Base-by-base conservation (phyloP, 1,284 basidiomycete genomes). In the Austropuccinia psidii region DNA sequence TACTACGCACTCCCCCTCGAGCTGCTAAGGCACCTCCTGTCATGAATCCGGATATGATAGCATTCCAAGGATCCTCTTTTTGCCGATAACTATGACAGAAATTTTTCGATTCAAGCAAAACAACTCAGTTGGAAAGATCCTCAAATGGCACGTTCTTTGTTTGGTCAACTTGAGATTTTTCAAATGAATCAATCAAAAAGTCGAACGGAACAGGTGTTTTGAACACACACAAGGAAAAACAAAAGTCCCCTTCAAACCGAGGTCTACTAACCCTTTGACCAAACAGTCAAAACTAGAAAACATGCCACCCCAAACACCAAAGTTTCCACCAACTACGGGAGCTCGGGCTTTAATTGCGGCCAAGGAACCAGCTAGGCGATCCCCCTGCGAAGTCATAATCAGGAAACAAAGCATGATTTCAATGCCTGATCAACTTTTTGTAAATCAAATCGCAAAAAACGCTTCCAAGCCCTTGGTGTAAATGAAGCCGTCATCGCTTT, bases 51-150 rank as follows among this genome's bases (percentile, higher is more conserved):
- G 95, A 93, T 73, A 96, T 90, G 80, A 99, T 98, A 50, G 93
- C 93, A 81, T 99, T 99, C 93, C 94, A 98, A 65, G 94, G 91
- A 82, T 99, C 96, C 83, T 99, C 96, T 82, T 98, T 98, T 84
- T 98, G 95, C 80, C 96, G 85, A 84, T 88, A 69, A 62, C 37
- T 60, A 24, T n/a, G n/a, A n/a, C n/a, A n/a, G n/a, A n/a, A n/a
- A n/a, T n/a, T n/a, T n/a, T 11, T 45, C 41, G 11, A 45, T 11
- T 45, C 41, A 45, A 45, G n/a, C n/a, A n/a, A n/a, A n/a, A n/a
- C n/a, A n/a, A n/a, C n/a, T n/a, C n/a, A n/a, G n/a, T n/a, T n/a
- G n/a, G n/a, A n/a, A n/a, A n/a, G n/a, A n/a, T n/a, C n/a, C n/a
- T n/a, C n/a, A n/a, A n/a, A n/a, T n/a, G n/a, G n/a, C n/a, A n/a